Evolutionary conservation across 2,329 filamentous ascomycete genomes (phyloP), one percentile per base, ranked within the genome.

Genomic region (Aspergillus aculeatinus): DNA sequence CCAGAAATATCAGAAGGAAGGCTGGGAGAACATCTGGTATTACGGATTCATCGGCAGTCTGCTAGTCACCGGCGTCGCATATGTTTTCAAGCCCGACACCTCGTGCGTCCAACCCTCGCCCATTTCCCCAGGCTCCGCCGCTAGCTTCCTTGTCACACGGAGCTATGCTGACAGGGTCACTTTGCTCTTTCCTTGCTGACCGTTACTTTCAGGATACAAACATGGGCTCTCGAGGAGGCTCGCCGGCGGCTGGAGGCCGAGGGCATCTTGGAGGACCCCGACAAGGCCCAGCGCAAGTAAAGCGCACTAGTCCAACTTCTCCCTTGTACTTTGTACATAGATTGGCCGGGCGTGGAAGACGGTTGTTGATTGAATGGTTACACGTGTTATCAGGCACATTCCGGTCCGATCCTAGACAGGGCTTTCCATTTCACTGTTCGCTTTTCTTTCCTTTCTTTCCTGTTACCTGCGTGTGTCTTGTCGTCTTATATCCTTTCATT

Each of bases 41-140:
- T 91, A 90, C 76, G 92, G 93, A 53, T 92, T 96, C 78, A 90
- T 88, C 75, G 91, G 91, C 57, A 89, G 87, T 72, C 79, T 96
- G 72, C 79, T 87, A 29, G 82, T 92, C 66, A 89, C 88, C 57
- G 87, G 85, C 63, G 82, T 97, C 66, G 91, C 90, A 66, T 92
- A 96, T 80, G 92, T 91, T 64, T 98, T 95, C 77, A 98, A 98
- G 87, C 95, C 95, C 56, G 95, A 99, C 84, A 98, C 94, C 65
- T 96, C 92, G 95, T 99, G 84, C 82, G 93, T 92, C 62, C 54
- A 48, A 51, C 51, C 61, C 56, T 19, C 55, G 54, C 55, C 58
- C 42, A 39, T 35, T 16, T 35, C 6, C 23, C 60, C 6, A 29
- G 51, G 44, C 53, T 60, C 39, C 35, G 27, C 27, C 23, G 27